These are phyloP conservation scores for Ogataea ramenticola DNA, from an alignment of 805 yeast species.

Conservation along the genomic window DNA sequence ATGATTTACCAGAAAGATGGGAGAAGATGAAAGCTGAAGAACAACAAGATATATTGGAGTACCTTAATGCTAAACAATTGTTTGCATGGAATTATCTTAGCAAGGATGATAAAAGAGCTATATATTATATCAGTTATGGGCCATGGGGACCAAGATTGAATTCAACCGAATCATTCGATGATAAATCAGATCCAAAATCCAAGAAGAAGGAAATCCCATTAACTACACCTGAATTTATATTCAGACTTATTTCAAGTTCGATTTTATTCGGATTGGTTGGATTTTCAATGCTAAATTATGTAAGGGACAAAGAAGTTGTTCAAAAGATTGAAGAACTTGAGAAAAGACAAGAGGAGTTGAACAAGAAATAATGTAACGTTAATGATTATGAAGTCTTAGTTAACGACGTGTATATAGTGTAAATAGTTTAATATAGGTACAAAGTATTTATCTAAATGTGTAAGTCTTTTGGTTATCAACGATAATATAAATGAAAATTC, in stretches of 20 bases:
- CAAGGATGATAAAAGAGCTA: constrained; percentile 49
- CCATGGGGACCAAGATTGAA: constrained; percentile 54
- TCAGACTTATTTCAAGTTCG: constrained; percentile 24
- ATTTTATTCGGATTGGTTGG: constrained; percentile 28
- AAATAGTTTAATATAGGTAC: too few species aligned
- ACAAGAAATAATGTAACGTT: background rate
- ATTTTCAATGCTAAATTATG: constrained; percentile 24
- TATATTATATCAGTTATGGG: constrained; percentile 52
- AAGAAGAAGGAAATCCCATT: constrained; percentile 3
- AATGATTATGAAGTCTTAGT: too few species aligned
- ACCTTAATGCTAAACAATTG: constrained; percentile 28
- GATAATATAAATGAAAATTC: too few species aligned
- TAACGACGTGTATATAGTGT: too few species aligned
- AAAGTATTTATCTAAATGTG: too few species aligned
- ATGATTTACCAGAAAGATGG: constrained; percentile 27
- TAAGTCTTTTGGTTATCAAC: too few species aligned
- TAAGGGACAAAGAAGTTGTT: constrained; percentile 19
- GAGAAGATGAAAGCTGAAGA: constrained; percentile 22
- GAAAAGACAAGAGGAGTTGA: background rate
- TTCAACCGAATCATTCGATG: background rate
- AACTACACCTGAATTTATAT: constrained; percentile 25
- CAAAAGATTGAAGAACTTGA: constrained; percentile 6
- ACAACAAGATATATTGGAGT: constrained; percentile 28
- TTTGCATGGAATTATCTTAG: constrained; percentile 33
- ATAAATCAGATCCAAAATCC: background rate